Percentiles rank a stretch among this genome's conserved stretches.
phyloP scores from a whole-genome alignment of 2,329 filamentous ascomycete genomes.

The Dichotomopilus funicola region DNA sequence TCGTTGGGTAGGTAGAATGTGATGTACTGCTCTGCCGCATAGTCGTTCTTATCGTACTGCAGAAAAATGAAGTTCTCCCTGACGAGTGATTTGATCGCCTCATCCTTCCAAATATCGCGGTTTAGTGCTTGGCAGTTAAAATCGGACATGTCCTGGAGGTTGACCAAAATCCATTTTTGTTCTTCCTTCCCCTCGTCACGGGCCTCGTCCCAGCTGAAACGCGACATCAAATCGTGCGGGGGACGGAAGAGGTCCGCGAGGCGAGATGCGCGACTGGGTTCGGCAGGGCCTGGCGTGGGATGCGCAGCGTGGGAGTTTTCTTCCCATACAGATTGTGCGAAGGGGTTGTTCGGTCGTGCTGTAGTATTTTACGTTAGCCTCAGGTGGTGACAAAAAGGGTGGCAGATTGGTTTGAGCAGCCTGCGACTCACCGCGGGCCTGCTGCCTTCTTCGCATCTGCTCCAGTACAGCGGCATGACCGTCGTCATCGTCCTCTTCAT shows the following conservation, averaged over 20 bases:
- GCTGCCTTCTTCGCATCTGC: constrained; percentile 49
- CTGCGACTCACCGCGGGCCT: constrained; percentile 12
- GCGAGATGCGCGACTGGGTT: constrained; percentile 64
- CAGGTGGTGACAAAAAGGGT: neutral
- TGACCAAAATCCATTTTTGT: constrained; percentile 92
- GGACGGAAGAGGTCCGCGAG: constrained; percentile 90
- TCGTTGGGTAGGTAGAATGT: constrained; percentile 78
- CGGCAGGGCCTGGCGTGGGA: constrained; percentile 36
- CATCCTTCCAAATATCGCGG: constrained; percentile 91
- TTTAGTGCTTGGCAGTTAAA: constrained; percentile 95
- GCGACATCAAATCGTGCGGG: constrained; percentile 82
- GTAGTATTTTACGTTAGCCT: neutral
- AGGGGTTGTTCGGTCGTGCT: constrained; percentile 30
- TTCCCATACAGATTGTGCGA: constrained; percentile 36
- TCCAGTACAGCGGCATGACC: constrained; percentile 53
- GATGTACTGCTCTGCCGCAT: constrained; percentile 70
- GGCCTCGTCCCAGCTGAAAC: constrained; percentile 74
- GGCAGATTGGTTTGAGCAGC: neutral
- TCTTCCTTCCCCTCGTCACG: constrained; percentile 78
- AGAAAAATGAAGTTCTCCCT: constrained; percentile 92
- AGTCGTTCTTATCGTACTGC: constrained; percentile 85
- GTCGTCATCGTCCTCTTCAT: constrained; percentile 36
- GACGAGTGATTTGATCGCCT: constrained; percentile 69
- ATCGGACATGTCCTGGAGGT: constrained; percentile 86
- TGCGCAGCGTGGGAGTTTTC: constrained; percentile 21